A percentile compares a stretch with the other conserved stretches of the same genome.
These are phyloP conservation scores for Ceratorhiza oryzae-sativae DNA, from an alignment of 1,284 basidiomycete genomes.

Conservation along the genomic window DNA sequence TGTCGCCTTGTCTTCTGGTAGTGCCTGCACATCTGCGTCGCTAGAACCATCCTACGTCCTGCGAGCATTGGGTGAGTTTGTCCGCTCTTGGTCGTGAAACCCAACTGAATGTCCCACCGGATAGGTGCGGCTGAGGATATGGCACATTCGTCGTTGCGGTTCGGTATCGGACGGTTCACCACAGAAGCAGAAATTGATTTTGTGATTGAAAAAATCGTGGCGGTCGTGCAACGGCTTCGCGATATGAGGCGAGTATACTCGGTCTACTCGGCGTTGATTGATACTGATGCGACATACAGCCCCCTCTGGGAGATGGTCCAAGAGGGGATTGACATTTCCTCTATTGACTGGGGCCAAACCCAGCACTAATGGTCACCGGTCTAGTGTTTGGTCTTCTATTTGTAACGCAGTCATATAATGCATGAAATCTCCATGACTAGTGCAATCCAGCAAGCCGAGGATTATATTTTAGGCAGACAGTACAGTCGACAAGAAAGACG, in stretches of 20 bases:
- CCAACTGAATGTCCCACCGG: neutral
- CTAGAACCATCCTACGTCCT: conserved; percentile 98
- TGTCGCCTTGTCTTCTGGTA: conserved; percentile 96
- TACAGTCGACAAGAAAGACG: conserved; percentile 10
- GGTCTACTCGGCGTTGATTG: neutral
- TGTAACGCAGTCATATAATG: neutral
- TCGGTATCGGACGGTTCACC: conserved; percentile 98
- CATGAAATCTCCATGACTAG: neutral
- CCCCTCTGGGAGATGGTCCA: conserved; percentile 99
- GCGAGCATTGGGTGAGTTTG: conserved; percentile 79
- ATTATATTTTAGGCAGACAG: conserved; percentile 24
- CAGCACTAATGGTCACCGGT: conserved; percentile 55
- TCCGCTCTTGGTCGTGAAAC: neutral
- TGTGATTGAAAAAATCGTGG: conserved; percentile 88
- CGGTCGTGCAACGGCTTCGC: conserved; percentile 77
- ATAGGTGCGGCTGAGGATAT: conserved; percentile 95
- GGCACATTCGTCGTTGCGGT: conserved; percentile 97
- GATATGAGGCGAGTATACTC: conserved; percentile 63
- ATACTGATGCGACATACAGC: conserved; percentile 52
- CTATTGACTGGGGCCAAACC: conserved; percentile 88
- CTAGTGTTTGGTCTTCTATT: neutral
- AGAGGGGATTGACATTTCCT: conserved; percentile 93
- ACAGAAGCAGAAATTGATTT: conserved; percentile 98
- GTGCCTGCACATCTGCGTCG: conserved; percentile 98
- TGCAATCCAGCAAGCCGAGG: conserved; percentile 3